Evolutionary conservation across 2,329 filamentous ascomycete species (phyloP), one percentile per base, ranked within the genome.

Genomic region (Fonsecaea nubica): DNA sequence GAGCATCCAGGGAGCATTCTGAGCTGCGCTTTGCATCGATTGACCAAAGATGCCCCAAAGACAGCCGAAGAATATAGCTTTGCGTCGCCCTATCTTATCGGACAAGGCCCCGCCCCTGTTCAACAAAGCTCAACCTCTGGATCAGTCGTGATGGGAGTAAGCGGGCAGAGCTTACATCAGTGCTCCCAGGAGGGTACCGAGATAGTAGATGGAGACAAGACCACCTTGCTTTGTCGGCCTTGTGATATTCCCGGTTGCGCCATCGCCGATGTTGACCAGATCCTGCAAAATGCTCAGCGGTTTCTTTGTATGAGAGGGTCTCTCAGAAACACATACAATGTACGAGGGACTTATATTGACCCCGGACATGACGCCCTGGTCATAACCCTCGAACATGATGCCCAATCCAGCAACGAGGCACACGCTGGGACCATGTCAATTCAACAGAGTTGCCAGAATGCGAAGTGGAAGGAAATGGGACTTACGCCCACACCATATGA

Each of bases 1-100:
- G 66, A 90, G 88, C 89, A 91, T 91, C 89, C 89, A 91, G 33
- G 84, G 79, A 48, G 57, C 80, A 70, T 90, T 90, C 77, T 86
- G 83, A 0, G 90, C 87, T 0, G 87, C 87, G 67, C 84, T 86
- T 75, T 92, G 90, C 68, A 92, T 76, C 15, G 80, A 77, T 0
- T 89, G 89, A 0, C 89, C 89, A n/a, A 88, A 61, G 13, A 87
- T 81, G 2, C 82, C 85, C 86, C 85, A 89, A 2, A 81, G 72
- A 30, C 84, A 79, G 10, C 86, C 88, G 0, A 86, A 73, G 1
- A 84, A 87, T 72, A 91, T 90, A 0, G 88, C 87, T 73, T 82
- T 85, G 69, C 90, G 86, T 62, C 89, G 80, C 0, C 89, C 89
- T 63, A 85, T 80, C 57, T 81, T 81, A 74, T 91, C 89, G 12